Evolutionary conservation across 345 rosid species (phyloP).

Genomic region (Brassica carinata): DNA sequence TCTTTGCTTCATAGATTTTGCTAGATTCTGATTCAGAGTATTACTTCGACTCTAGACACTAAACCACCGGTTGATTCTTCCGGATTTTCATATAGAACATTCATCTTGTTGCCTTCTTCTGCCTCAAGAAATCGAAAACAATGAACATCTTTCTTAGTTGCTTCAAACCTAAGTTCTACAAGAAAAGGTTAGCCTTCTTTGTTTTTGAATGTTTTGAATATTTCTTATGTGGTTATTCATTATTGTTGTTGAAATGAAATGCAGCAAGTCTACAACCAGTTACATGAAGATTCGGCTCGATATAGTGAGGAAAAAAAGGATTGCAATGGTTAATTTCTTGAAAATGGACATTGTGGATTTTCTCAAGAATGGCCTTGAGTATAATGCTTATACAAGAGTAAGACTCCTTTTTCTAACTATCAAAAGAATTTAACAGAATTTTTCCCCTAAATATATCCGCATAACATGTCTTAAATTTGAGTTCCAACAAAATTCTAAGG

Average conservation of each 20-base stretch:
- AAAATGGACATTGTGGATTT: constrained; percentile 76
- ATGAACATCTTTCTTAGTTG: constrained; percentile 33
- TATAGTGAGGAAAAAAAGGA: constrained; percentile 59
- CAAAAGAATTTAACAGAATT: no score
- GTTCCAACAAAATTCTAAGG: neutral
- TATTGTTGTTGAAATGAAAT: constrained; percentile 11
- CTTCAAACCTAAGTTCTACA: constrained; percentile 46
- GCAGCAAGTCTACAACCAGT: constrained; percentile 63
- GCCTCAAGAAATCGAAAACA: neutral
- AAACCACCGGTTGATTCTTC: constrained; percentile 34
- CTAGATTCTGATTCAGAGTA: constrained; percentile 29
- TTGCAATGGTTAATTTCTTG: constrained; percentile 51
- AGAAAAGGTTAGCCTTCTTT: constrained; percentile 29
- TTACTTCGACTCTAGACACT: constrained; percentile 30
- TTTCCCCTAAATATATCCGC: no score
- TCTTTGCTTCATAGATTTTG: constrained; percentile 40
- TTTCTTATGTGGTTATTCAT: neutral
- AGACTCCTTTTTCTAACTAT: neutral
- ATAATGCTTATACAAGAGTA: constrained; percentile 81
- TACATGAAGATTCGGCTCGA: constrained; percentile 61
- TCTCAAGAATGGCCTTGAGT: constrained; percentile 55
- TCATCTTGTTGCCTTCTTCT: neutral
- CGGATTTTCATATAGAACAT: constrained; percentile 4
- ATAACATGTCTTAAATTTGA: no score
- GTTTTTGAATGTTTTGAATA: neutral